Evolutionary conservation across 2,329 filamentous ascomycete genomes (phyloP).

Genomic region (Zasmidium citrigriseum): DNA sequence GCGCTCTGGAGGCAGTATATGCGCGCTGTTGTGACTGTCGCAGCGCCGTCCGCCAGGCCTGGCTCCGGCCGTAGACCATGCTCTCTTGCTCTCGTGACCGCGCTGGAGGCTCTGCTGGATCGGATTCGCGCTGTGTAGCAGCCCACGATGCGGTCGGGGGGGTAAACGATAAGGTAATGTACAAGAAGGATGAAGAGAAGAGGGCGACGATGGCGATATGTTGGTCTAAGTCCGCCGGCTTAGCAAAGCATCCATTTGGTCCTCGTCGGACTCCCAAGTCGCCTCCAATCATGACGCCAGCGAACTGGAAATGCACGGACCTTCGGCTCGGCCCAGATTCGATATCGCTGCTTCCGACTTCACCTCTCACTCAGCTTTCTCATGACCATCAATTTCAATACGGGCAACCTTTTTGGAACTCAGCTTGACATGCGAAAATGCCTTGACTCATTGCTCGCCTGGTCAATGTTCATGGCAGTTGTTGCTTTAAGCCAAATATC

Average conservation of each 20-base stretch:
- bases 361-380: too few species aligned
- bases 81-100: constrained; percentile 30
- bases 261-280: neutral
- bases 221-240: neutral
- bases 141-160: neutral
- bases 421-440: too few species aligned
- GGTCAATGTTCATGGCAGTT: too few species aligned
- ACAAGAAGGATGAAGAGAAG: neutral
- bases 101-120: neutral
- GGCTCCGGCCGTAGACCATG: constrained; percentile 66
- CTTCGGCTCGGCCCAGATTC: too few species aligned
- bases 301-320: too few species aligned
- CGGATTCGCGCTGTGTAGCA: neutral
- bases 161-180: neutral
- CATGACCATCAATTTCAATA: too few species aligned
- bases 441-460: too few species aligned
- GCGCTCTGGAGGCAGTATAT: constrained; percentile 27
- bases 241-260: neutral
- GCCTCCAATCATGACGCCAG: neutral
- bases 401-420: too few species aligned
- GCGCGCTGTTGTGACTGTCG: constrained; percentile 32
- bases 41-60: constrained; percentile 65
- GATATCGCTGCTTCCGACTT: too few species aligned
- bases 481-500: too few species aligned
- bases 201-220: neutral